phyloP scores from a whole-genome alignment of 2,329 filamentous ascomycete genomes.

The Pezicula rhizophila region DNA sequence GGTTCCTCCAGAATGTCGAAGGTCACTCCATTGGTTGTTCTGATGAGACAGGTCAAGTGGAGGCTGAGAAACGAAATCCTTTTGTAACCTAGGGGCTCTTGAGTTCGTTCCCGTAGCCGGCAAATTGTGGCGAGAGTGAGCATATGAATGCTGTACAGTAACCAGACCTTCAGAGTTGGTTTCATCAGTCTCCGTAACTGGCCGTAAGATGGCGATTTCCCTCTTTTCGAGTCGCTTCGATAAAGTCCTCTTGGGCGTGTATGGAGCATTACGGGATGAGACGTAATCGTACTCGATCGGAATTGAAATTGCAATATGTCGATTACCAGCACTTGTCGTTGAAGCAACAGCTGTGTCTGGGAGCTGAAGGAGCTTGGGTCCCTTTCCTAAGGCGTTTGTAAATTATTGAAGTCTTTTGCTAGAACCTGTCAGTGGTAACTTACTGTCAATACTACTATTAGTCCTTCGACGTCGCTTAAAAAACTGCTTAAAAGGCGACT shows the following conservation, averaged over 20 bases:
- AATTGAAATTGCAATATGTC: conserved; percentile 57
- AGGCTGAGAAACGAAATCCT: conserved; percentile 8
- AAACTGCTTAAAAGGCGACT: conserved; percentile 35
- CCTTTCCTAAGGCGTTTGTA: conserved; percentile 6
- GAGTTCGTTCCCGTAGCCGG: not conserved
- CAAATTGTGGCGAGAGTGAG: not conserved
- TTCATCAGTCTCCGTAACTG: conserved; percentile 32
- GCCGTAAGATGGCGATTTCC: conserved; percentile 27
- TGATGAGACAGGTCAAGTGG: conserved; percentile 3
- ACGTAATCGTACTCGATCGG: conserved; percentile 44
- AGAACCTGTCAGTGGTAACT: too few relatives aligned
- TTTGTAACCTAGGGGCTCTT: conserved; percentile 2
- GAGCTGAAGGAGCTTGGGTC: conserved; percentile 32
- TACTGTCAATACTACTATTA: conserved; percentile 26
- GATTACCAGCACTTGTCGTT: conserved; percentile 45
- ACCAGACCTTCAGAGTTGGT: conserved; percentile 8
- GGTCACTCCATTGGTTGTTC: conserved; percentile 11
- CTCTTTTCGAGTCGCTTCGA: not conserved
- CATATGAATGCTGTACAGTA: not conserved
- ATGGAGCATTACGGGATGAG: conserved; percentile 14
- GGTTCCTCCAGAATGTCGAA: conserved; percentile 16
- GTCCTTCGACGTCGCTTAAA: conserved; percentile 27
- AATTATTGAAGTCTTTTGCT: too few relatives aligned
- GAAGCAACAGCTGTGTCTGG: conserved; percentile 52
- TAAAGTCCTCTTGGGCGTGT: not conserved